Percentiles rank a stretch among this genome's conserved stretches.
phyloP scores from a whole-genome alignment of 345 rosid species.

The Syzygium grande region DNA sequence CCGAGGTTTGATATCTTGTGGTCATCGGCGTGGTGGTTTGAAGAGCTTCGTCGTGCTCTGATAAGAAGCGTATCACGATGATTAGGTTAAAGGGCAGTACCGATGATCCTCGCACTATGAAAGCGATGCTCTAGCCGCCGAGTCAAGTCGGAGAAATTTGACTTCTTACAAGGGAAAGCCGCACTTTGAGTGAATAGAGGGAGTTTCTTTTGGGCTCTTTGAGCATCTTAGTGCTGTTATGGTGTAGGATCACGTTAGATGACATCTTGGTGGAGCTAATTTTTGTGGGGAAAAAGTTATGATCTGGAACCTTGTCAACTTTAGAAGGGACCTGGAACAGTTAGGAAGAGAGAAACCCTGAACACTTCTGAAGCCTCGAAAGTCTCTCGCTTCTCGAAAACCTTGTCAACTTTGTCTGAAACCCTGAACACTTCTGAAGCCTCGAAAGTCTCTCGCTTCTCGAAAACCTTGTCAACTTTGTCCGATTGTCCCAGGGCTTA shows the following conservation, averaged over 20 bases:
- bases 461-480: neutral
- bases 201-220: neutral
- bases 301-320: no score
- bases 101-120: neutral
- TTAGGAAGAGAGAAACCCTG: neutral
- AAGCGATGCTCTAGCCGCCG: neutral
- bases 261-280: neutral
- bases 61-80: neutral
- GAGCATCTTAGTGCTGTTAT: neutral
- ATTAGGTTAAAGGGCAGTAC: neutral
- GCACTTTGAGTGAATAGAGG: neutral
- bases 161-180: neutral
- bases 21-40: conserved; percentile 1
- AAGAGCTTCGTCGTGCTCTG: neutral
- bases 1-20: neutral
- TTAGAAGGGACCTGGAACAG: neutral
- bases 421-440: neutral
- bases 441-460: neutral
- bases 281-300: neutral
- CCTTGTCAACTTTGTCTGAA: no score
- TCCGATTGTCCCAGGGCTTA: neutral
- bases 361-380: neutral
- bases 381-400: neutral
- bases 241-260: neutral
- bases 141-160: neutral